Evolutionary conservation across 768 basidiomycete genomes (phyloP), one percentile per base, ranked within the genome.

Genomic region (Trametes maxima): DNA sequence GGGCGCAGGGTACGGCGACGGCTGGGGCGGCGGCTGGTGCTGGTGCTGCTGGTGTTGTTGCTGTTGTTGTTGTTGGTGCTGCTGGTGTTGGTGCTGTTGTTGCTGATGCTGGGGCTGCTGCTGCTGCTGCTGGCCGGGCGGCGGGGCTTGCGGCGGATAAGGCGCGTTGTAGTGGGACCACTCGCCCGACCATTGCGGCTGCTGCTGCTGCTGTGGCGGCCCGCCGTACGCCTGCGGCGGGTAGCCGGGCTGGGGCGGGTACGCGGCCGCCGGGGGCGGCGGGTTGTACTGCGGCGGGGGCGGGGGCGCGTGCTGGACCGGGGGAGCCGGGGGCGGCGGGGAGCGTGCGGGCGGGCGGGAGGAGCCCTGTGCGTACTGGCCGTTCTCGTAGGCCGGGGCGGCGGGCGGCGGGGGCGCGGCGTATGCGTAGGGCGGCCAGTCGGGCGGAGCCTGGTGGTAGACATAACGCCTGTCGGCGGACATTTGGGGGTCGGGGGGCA

Each of bases 381-480:
- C 59, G n/a, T 65, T 58, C 37, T 70, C 70, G 59, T 74, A 74
- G 21, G 65, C 25, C 5, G 40, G 14, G 40, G 13, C 13, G 62
- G 69, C 59, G 43, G 69, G 35, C 44, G 74, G 37, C 36, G 51
- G 51, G 59, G 83, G 81, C 57, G 78, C 71, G 33, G 79, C 49
- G 70, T 85, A 85, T 64, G 82, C 82, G 69, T 88, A 87, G 59
- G 76, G 73, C 35, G 73, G 66, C 36, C 56, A 40, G 57, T 76
- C 76, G 39, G 74, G 70, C 36, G 76, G 79, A 54, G 80, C 76
- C 28, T 33, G 28, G 54, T 79, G 78, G 70, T 88, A 87, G 71
- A 85, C 76, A 68, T 85, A 85, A 60, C 81, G 78, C 54, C 79
- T 76, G 72, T 83, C 82, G 44, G 83, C 74, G 39, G 83, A 77